Conservation (phyloP, 768 basidiomycete species). For the Agaricus bisporus region DNA sequence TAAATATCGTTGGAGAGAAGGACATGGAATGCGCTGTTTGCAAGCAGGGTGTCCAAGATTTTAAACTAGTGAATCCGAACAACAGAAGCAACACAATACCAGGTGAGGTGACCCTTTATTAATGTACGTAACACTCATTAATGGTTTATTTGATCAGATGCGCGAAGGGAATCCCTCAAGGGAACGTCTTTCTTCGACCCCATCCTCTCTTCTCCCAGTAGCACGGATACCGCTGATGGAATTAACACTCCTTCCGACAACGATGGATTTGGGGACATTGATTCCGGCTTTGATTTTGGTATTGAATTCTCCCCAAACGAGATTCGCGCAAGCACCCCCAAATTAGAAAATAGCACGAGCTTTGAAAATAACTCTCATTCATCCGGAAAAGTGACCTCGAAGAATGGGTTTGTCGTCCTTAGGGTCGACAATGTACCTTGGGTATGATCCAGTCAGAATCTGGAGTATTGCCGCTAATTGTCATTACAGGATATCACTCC, state of each 20-base stretch:
- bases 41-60: conserved; percentile 62
- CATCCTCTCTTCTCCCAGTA: conserved; percentile 27
- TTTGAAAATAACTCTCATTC: conserved; percentile 11
- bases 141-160: not conserved
- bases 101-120: not conserved
- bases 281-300: conserved; percentile 37
- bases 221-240: conserved; percentile 14
- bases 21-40: conserved; percentile 84
- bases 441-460: not conserved
- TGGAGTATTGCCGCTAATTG: not conserved
- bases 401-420: conserved; percentile 52
- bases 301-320: conserved; percentile 25
- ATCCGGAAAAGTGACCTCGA: conserved; percentile 12
- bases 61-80: conserved; percentile 37
- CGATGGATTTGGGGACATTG: conserved; percentile 21
- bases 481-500: conserved; percentile 73
- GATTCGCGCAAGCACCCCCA: conserved; percentile 40
- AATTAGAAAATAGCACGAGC: conserved; percentile 23
- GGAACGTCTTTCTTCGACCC: conserved; percentile 28
- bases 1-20: conserved; percentile 88
- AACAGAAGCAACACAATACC: not conserved
- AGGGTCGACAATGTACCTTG: conserved; percentile 80
- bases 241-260: not conserved
- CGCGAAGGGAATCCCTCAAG: not conserved
- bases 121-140: conserved; percentile 1